These are phyloP conservation scores for Laguncularia racemosa DNA, from an alignment of 345 rosid species.

Conservation along the genomic window DNA sequence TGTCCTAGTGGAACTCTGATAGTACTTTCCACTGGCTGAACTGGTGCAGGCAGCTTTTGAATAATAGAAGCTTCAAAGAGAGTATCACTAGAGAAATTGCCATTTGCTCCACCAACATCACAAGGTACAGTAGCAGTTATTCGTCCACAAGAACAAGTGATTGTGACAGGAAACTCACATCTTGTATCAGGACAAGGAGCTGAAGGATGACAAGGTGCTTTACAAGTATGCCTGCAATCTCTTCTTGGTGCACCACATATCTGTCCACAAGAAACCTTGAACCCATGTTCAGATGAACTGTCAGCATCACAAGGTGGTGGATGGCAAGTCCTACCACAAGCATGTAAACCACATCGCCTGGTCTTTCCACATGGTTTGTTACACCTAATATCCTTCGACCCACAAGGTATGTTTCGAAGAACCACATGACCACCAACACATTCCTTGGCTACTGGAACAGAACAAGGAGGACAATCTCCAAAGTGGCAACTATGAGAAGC, in stretches of 20 bases:
- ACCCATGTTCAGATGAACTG: conserved; percentile 28
- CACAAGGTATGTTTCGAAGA: conserved; percentile 94
- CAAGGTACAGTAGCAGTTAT: conserved; percentile 69
- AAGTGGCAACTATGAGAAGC: conserved; percentile 94
- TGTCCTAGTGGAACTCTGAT: conserved; percentile 66
- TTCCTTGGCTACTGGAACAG: conserved; percentile 82
- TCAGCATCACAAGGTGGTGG: conserved; percentile 57
- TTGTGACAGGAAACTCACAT: conserved; percentile 65
- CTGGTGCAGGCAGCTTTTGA: conserved; percentile 59
- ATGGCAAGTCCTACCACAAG: conserved; percentile 85
- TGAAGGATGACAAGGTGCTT: conserved; percentile 77
- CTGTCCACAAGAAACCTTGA: conserved; percentile 80
- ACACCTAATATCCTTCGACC: conserved; percentile 87
- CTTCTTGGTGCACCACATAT: conserved; percentile 88
- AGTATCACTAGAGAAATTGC: conserved; percentile 30
- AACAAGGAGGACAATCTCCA: conserved; percentile 96
- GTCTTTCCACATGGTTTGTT: conserved; percentile 88
- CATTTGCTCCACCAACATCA: conserved; percentile 64
- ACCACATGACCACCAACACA: conserved; percentile 93
- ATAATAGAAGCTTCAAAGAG: conserved; percentile 56
- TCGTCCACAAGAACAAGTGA: conserved; percentile 85
- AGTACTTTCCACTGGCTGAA: conserved; percentile 60
- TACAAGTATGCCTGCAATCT: conserved; percentile 87
- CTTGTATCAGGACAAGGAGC: conserved; percentile 76
- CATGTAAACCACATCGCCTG: conserved; percentile 92